Evolutionary conservation across 75 land plant genomes (phyloP).

Genomic region (Cryptomeria japonica): DNA sequence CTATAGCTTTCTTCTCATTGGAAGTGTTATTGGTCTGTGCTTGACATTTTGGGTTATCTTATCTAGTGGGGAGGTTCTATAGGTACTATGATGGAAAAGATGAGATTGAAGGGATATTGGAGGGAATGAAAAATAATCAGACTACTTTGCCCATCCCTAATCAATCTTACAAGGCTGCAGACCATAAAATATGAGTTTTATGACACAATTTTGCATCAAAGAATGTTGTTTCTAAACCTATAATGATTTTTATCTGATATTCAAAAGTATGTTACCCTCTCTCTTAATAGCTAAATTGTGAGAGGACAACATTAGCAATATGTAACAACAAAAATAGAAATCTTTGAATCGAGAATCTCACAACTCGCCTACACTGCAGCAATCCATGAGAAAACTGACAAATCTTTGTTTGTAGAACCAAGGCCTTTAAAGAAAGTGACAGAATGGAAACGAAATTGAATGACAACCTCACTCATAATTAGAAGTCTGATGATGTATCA

Average conservation of each 20-base stretch:
- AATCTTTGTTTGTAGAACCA: too few relatives aligned
- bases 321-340: neutral
- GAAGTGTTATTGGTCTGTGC: neutral
- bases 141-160: neutral
- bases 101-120: neutral
- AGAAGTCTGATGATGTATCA: neutral
- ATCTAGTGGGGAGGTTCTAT: neutral
- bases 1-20: neutral
- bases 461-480: neutral
- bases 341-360: neutral
- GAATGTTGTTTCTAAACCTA: too few relatives aligned
- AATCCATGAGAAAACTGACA: neutral
- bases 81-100: neutral
- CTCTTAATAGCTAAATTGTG: neutral
- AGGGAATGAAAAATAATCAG: neutral
- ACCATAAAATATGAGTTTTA: neutral
- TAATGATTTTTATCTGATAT: too few relatives aligned
- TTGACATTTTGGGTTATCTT: neutral
- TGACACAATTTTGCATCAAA: neutral
- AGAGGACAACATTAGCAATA: neutral
- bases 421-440: neutral
- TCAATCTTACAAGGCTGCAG: neutral
- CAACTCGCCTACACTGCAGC: neutral
- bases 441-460: neutral
- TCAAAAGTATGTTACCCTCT: neutral